Base-by-base conservation (phyloP, 2,329 filamentous ascomycete species). In the Phialophora expanda region DNA sequence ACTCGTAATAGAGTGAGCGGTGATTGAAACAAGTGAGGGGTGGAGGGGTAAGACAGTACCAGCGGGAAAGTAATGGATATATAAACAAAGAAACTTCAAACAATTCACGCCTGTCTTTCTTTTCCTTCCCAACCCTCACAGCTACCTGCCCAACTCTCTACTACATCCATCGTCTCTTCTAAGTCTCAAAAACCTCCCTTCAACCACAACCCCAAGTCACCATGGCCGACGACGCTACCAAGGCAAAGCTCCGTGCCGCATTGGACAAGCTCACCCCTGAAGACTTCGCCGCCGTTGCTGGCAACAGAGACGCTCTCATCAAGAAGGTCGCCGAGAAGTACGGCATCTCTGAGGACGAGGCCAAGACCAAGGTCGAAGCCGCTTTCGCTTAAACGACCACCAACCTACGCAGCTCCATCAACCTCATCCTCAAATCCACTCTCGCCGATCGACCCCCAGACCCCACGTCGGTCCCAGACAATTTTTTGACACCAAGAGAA, bases 241-340 rank as follows among this genome's bases (percentile, higher is more conserved):
- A 69, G 62, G 41, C 62, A 24, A 61, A 61, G 53, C 65, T 70
- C 67, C 65, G 69, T 24, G 48, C 66, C 55, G 65, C 60, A 38
- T 70, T 70, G 61, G 69, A 70, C 65, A 70, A 70, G 63, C 66
- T 70, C 66, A 69, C 62, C 57, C 67, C 69, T 22, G 62, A 67
- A n/a, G 69, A 70, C 60, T 70, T 70, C 57, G 63, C 62, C 48
- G 44, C 65, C 34, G 64, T 64, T 56, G 61, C 64, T 41, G 69
- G 69, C 34, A 66, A 69, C 66, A 62, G 63, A 54, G 65, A 67
- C 4, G 66, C 30, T 55, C 69, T 70, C 53, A 57, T 56, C 56
- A 62, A 67, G 48, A 67, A 67, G 66, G 69, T 70, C 34, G 67
- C 67, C 44, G 65, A 64, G 54, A 56, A 55, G 24, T 68, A 70